These are phyloP conservation scores for Candida freyschussii DNA, from an alignment of 1,139 yeast species.

Conservation along the genomic window DNA sequence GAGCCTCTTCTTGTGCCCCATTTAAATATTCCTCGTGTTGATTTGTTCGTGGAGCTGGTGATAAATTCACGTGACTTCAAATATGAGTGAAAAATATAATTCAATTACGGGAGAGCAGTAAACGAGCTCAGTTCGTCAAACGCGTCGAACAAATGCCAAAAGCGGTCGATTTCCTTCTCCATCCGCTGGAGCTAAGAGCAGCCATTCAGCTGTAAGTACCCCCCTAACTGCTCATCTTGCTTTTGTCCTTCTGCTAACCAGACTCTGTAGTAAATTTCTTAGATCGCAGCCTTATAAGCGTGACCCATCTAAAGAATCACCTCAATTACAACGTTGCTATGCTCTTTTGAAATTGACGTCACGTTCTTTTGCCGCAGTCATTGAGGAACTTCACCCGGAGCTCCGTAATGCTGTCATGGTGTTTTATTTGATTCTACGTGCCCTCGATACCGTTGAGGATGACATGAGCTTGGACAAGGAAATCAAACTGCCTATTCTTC, in stretches of 20 bases:
- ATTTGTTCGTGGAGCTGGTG: no score
- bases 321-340: slow-evolving; percentile 60
- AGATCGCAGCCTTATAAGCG: slow-evolving; percentile 54
- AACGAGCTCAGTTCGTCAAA: no score
- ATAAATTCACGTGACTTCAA: no score
- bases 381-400: slow-evolving; percentile 87
- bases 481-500: slow-evolving; percentile 68
- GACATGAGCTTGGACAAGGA: slow-evolving; percentile 81
- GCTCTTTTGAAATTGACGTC: slow-evolving; percentile 67
- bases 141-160: slow-evolving; percentile 62
- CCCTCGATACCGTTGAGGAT: slow-evolving; percentile 94
- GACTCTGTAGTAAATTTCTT: slow-evolving; percentile 33
- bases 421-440: slow-evolving; percentile 82
- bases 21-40: no score
- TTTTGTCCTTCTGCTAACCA: not conserved
- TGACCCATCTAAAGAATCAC: slow-evolving; percentile 38
- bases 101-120: no score
- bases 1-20: no score
- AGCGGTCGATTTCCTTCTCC: slow-evolving; percentile 53
- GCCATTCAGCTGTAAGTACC: slow-evolving; percentile 47
- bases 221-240: no score
- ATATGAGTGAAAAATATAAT: no score
- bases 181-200: slow-evolving; percentile 70
- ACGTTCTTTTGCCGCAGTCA: slow-evolving; percentile 90
- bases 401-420: slow-evolving; percentile 75